phyloP scores from a whole-genome alignment of 2,329 filamentous ascomycete species.

The Aspergillus amoenus region DNA sequence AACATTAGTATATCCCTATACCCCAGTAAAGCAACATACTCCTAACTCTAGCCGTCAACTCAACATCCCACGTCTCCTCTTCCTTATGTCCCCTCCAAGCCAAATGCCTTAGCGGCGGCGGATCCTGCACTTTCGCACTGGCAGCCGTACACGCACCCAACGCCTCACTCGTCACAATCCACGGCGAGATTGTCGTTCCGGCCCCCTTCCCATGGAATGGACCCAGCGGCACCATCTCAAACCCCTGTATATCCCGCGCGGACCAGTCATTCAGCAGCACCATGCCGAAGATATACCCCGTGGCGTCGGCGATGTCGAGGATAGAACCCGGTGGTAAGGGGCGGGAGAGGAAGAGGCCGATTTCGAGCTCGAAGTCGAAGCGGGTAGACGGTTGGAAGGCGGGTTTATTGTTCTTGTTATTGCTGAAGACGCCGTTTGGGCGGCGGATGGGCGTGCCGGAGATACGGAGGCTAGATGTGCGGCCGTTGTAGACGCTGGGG shows the following conservation, averaged over 20 bases:
- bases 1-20: no score
- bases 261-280: conserved; percentile 62
- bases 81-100: not conserved
- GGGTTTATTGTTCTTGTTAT: not conserved
- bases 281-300: conserved; percentile 62
- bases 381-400: conserved; percentile 38
- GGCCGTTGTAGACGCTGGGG: conserved; percentile 18
- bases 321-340: conserved; percentile 40
- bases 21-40: not conserved
- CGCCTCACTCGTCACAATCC: conserved; percentile 60
- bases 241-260: conserved; percentile 59
- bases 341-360: conserved; percentile 47
- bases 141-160: conserved; percentile 27
- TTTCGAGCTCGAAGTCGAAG: conserved; percentile 53
- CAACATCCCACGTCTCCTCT: conserved; percentile 12
- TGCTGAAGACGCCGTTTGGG: conserved; percentile 11
- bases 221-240: conserved; percentile 61
- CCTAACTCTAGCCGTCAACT: conserved; percentile 9
- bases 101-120: conserved; percentile 10
- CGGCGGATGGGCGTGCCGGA: conserved; percentile 11
- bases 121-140: conserved; percentile 2
- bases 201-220: conserved; percentile 62
- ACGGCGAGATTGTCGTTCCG: conserved; percentile 58
- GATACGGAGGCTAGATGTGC: conserved; percentile 15
- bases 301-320: conserved; percentile 43